Evolutionary conservation across 768 basidiomycete species (phyloP).

Genomic region (Sporobolomyces phaffii): DNA sequence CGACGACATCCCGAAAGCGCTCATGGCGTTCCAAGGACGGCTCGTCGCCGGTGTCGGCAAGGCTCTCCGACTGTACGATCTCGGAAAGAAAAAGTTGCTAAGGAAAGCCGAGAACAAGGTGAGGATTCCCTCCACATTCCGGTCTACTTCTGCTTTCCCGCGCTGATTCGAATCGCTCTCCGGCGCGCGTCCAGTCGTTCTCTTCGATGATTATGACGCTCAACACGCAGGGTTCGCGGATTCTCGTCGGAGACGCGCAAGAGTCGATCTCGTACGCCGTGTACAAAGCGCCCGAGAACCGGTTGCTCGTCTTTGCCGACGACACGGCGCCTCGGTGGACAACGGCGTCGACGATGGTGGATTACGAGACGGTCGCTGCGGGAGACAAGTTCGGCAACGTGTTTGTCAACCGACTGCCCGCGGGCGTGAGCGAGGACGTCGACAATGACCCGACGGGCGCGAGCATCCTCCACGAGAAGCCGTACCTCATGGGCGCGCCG

Average conservation of each 20-base stretch:
- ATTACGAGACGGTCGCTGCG: conserved; percentile 88
- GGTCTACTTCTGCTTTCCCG: too few relatives aligned
- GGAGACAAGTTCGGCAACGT: conserved; percentile 96
- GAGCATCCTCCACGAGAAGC: conserved; percentile 91
- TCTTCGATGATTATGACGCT: conserved; percentile 81
- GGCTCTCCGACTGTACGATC: conserved; percentile 84
- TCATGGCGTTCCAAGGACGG: conserved; percentile 88
- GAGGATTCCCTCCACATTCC: too few relatives aligned
- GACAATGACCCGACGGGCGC: conserved; percentile 98
- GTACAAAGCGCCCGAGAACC: conserved; percentile 92
- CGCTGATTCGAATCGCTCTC: not conserved
- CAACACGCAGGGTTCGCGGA: conserved; percentile 86
- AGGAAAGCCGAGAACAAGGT: conserved; percentile 97
- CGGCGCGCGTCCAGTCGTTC: conserved; percentile 58
- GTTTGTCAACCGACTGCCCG: conserved; percentile 83
- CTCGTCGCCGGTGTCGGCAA: conserved; percentile 89
- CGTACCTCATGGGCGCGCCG: conserved; percentile 86
- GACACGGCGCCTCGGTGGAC: conserved; percentile 89
- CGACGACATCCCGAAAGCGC: conserved; percentile 83
- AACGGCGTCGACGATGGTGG: conserved; percentile 81
- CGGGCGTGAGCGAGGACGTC: conserved; percentile 77
- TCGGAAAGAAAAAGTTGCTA: conserved; percentile 94
- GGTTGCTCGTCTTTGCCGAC: conserved; percentile 87
- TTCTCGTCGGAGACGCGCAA: conserved; percentile 94
- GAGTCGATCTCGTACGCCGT: conserved; percentile 84